Evolutionary conservation across 2,329 filamentous ascomycete genomes (phyloP).

Genomic region (Penicillium capsulatum): DNA sequence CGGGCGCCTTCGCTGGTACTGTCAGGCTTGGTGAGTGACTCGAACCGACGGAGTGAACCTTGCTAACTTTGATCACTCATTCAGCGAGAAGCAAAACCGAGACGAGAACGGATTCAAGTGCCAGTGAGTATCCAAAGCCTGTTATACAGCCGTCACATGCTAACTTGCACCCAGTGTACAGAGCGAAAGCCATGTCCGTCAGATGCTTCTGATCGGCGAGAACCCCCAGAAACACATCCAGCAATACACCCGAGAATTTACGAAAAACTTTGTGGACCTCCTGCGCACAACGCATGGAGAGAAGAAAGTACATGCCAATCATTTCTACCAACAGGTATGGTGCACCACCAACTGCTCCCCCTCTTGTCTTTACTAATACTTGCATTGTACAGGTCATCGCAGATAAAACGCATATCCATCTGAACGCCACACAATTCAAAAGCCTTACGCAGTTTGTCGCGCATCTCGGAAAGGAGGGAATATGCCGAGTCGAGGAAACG

Average conservation of each 20-base stretch:
- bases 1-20: slow-evolving; percentile 87
- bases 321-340: slow-evolving; percentile 74
- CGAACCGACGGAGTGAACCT: background rate
- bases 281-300: slow-evolving; percentile 83
- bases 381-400: background rate
- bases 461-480: slow-evolving; percentile 75
- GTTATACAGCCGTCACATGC: no score
- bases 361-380: no score
- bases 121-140: slow-evolving; percentile 53
- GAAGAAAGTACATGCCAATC: slow-evolving; percentile 82
- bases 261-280: slow-evolving; percentile 70
- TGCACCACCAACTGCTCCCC: no score
- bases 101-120: slow-evolving; percentile 89
- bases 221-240: slow-evolving; percentile 80
- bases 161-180: slow-evolving; percentile 42
- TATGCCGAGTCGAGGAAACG: slow-evolving; percentile 86
- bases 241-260: slow-evolving; percentile 76
- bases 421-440: slow-evolving; percentile 89
- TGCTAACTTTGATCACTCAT: background rate
- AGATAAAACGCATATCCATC: slow-evolving; percentile 64
- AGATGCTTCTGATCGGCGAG: slow-evolving; percentile 82
- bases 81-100: slow-evolving; percentile 68
- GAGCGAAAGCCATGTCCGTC: slow-evolving; percentile 80
- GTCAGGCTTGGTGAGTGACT: slow-evolving; percentile 45
- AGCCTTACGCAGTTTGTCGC: slow-evolving; percentile 88